Conservation (phyloP, 768 basidiomycete species). For the Kondoa malvinella region DNA sequence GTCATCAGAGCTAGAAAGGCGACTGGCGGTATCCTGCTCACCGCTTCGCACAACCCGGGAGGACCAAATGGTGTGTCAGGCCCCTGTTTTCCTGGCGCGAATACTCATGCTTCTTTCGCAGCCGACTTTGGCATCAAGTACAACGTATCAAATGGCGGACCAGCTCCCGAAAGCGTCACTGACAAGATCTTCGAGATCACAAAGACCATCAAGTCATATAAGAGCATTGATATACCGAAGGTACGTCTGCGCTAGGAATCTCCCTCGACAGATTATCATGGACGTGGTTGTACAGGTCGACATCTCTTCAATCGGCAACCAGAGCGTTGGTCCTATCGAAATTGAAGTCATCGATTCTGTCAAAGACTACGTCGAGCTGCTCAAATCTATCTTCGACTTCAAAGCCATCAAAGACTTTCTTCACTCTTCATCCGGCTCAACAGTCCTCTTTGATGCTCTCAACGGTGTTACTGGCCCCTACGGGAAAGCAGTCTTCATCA, state of each 20-base stretch:
- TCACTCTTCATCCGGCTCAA: constrained; percentile 48
- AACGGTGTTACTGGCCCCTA: constrained; percentile 97
- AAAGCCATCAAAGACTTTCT: constrained; percentile 71
- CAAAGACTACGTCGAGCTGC: constrained; percentile 62
- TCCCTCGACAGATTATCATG: background rate
- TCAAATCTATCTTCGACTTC: constrained; percentile 88
- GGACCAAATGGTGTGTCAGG: constrained; percentile 48
- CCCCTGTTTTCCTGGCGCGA: constrained; percentile 24
- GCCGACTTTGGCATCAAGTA: constrained; percentile 98
- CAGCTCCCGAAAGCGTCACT: constrained; percentile 91
- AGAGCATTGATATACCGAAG: constrained; percentile 55
- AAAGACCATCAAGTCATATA: constrained; percentile 71
- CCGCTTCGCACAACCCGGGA: constrained; percentile 94
- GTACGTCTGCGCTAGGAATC: constrained; percentile 32
- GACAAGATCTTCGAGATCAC: constrained; percentile 84
- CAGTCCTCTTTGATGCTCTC: constrained; percentile 85
- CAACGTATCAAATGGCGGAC: constrained; percentile 93
- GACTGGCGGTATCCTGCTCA: constrained; percentile 87
- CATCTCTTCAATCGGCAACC: constrained; percentile 62
- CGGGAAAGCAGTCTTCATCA: constrained; percentile 69
- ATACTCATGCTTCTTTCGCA: background rate
- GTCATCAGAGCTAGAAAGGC: constrained; percentile 92
- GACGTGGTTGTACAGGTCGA: constrained; percentile 47
- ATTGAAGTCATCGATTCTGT: constrained; percentile 92
- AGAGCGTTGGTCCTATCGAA: constrained; percentile 60